These are phyloP conservation scores for Turritis glabra DNA, from an alignment of 345 rosid genomes.

Conservation along the genomic window DNA sequence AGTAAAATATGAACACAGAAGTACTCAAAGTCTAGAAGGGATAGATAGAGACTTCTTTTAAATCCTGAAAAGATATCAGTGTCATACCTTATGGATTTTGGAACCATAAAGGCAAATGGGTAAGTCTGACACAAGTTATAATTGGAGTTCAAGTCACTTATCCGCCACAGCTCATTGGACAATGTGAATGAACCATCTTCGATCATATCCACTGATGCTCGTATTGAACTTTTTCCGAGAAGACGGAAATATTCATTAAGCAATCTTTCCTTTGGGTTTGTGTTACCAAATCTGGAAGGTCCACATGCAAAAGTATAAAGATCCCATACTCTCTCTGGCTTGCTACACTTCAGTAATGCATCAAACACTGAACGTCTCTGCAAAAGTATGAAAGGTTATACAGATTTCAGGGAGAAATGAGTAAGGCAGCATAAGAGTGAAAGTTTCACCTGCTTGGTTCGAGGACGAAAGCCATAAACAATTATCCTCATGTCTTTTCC, in stretches of 20 bases:
- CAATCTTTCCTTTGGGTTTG: conserved; percentile 77
- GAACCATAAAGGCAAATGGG: conserved; percentile 91
- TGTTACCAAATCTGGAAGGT: conserved; percentile 66
- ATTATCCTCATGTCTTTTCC: conserved; percentile 97
- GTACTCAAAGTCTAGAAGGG: background rate
- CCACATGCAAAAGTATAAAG: conserved; percentile 85
- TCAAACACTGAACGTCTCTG: conserved; percentile 83
- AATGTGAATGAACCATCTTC: conserved; percentile 66
- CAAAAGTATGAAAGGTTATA: conserved; percentile 17
- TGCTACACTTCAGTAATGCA: conserved; percentile 60
- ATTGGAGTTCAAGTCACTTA: conserved; percentile 68
- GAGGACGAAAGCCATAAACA: conserved; percentile 89
- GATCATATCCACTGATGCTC: conserved; percentile 73
- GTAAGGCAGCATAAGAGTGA: background rate
- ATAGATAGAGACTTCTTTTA: background rate
- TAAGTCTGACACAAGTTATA: conserved; percentile 78
- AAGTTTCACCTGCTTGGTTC: conserved; percentile 73
- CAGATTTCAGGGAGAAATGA: conserved; percentile 4
- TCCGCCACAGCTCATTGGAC: conserved; percentile 87
- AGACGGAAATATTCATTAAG: conserved; percentile 96
- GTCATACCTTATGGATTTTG: conserved; percentile 71
- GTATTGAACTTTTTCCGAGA: conserved; percentile 58
- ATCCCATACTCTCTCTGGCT: conserved; percentile 82
- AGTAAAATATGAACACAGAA: background rate
- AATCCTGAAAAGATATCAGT: background rate